Percentiles rank a stretch among this genome's conserved stretches.
Conservation (phyloP, 2,329 filamentous ascomycete species). For the Aspergillus uvarum region DNA sequence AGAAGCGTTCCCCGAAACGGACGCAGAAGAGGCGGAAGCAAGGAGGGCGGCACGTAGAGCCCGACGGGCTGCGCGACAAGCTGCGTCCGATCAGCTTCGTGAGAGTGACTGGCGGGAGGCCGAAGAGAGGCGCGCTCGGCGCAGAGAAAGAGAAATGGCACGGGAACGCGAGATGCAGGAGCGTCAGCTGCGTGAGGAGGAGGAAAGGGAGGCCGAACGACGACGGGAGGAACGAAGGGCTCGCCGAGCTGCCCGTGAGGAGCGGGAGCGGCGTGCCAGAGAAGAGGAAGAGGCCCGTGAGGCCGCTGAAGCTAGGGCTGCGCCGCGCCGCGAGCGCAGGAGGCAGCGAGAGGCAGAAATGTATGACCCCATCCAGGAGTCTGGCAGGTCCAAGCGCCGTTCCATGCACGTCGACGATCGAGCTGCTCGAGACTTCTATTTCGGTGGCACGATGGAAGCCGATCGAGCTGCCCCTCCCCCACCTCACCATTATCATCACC, state of each 20-base stretch:
- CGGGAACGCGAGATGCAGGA: conserved; percentile 42
- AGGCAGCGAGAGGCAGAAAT: conserved; percentile 37
- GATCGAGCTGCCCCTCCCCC: conserved; percentile 19
- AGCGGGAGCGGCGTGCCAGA: conserved; percentile 32
- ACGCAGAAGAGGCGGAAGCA: conserved; percentile 58
- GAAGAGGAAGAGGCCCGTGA: conserved; percentile 54
- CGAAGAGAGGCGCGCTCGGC: conserved; percentile 49
- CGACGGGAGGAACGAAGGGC: conserved; percentile 34
- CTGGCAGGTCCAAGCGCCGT: conserved; percentile 32
- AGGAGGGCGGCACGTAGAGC: conserved; percentile 63
- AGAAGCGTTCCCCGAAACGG: conserved; percentile 35
- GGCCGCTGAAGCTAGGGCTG: conserved; percentile 48
- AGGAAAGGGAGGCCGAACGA: conserved; percentile 37
- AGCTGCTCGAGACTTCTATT: conserved; percentile 24
- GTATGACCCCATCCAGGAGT: conserved; percentile 25
- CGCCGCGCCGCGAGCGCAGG: conserved; percentile 43
- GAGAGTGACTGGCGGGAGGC: conserved; percentile 35
- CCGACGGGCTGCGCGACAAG: conserved; percentile 45
- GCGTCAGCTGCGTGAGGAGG: conserved; percentile 35
- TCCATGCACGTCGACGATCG: conserved; percentile 33
- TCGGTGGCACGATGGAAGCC: conserved; percentile 26
- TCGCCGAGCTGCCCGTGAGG: conserved; percentile 36
- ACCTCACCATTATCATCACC: conserved; percentile 11
- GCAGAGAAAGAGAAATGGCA: conserved; percentile 51
- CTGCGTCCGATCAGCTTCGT: conserved; percentile 34